Evolutionary conservation across 441 rosid genomes (phyloP).

Genomic region (Populus hybrid): DNA sequence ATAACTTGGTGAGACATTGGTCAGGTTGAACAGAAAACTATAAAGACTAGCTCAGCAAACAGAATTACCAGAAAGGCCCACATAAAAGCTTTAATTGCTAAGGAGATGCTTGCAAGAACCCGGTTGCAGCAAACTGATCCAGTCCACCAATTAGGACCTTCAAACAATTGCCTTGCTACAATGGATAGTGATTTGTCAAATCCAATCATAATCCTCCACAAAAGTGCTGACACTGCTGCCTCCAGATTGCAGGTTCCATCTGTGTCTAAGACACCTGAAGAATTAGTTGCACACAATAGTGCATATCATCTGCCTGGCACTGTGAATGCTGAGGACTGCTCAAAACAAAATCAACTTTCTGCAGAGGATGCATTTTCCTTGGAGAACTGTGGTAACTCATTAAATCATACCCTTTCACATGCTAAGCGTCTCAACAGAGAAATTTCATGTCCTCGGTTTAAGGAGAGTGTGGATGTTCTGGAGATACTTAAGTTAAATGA

Average conservation of each 20-base stretch:
- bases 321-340: not conserved
- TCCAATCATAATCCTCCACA: slow-evolving; percentile 48
- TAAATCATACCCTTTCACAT: slow-evolving; percentile 10
- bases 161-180: slow-evolving; percentile 21
- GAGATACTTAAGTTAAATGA: slow-evolving; percentile 52
- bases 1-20: slow-evolving; percentile 5
- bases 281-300: not conserved
- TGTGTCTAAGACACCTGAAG: slow-evolving; percentile 7
- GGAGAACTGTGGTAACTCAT: slow-evolving; percentile 6
- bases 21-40: slow-evolving; percentile 30
- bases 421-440: slow-evolving; percentile 20
- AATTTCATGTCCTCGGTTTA: not conserved
- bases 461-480: slow-evolving; percentile 21
- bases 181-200: slow-evolving; percentile 25
- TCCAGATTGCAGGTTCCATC: slow-evolving; percentile 19
- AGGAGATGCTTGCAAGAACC: slow-evolving; percentile 26
- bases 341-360: slow-evolving; percentile 11
- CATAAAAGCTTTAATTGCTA: slow-evolving; percentile 19
- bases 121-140: slow-evolving; percentile 20
- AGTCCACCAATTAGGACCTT: slow-evolving; percentile 22
- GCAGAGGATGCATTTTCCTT: slow-evolving; percentile 11
- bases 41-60: slow-evolving; percentile 8
- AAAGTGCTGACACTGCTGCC: slow-evolving; percentile 23
- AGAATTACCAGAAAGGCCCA: slow-evolving; percentile 13
- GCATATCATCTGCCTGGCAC: too few relatives aligned